Evolutionary conservation across 78 protist genomes (phyloP), one percentile per base, ranked within the genome.

Genomic region (Cyanophora paradoxa): DNA sequence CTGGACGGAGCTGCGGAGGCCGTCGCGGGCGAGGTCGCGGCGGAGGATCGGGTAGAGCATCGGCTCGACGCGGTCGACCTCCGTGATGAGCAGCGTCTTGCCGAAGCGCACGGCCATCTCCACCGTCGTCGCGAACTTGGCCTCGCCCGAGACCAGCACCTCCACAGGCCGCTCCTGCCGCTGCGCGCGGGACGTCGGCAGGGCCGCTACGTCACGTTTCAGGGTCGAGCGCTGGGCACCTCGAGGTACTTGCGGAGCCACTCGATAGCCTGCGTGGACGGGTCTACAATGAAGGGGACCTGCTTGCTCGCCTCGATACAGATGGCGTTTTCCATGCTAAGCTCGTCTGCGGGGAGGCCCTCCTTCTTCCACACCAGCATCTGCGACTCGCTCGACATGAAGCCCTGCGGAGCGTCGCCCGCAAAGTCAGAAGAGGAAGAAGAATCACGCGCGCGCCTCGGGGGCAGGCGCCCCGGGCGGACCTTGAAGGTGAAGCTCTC

Each of bases 81-180:
- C 89, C 30, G 40, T 57, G 46, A 90, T 73, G 28, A 93, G 52
- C n/a, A 90, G 71, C 19, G 93, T 88, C 82, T 88, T 88, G 59
- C 97, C 97, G 68, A 89, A 93, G 22, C 94, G 79, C n/a, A 93
- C 92, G n/a, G 91, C 89, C 3, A 90, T 87, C 82, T 93, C 97
- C 34, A 93, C 66, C 36, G 52, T 66, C 52, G 42, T 74, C 36
- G 66, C 13, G 65, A 90, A 84, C 19, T 73, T 57, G 3, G 82
- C 66, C 28, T 86, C 93, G 28, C 77, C 54, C 42, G 41, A 77
- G 3, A 67, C 54, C 30, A 58, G 36, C n/a, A 58, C 46, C 44
- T 92, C 93, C 39, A 68, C 30, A 3, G 71, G 36, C 16, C 14
- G 8, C 33, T 16, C 42, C 6, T 3, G n/a, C n/a, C n/a, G n/a